phyloP scores from a whole-genome alignment of 148 eudicot genomes.

The Rhododendron simsii region DNA sequence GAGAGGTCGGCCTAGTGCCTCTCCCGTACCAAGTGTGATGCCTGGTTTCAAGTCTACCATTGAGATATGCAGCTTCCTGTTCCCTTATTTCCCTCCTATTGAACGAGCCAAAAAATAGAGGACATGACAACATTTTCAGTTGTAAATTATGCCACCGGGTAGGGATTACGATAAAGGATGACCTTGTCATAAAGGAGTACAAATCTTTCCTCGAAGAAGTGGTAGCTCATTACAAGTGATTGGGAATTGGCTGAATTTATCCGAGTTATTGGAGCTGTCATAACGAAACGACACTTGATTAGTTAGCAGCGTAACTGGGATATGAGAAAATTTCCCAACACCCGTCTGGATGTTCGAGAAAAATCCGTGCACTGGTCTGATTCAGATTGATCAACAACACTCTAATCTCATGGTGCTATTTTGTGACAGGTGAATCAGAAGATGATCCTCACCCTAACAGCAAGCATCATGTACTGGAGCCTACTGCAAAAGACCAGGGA shows the following conservation, averaged over 20 bases:
- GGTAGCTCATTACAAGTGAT: background rate
- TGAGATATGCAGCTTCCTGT: background rate
- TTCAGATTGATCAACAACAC: background rate
- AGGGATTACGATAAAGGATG: background rate
- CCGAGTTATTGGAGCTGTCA: background rate
- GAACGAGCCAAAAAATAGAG: background rate
- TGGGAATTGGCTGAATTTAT: background rate
- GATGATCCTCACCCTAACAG: conserved; percentile 82
- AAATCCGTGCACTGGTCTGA: background rate
- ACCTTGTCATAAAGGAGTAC: background rate
- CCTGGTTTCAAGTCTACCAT: background rate
- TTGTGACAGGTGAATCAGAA: conserved; percentile 76
- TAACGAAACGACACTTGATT: background rate
- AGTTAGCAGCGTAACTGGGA: background rate
- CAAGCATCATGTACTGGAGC: conserved; percentile 99
- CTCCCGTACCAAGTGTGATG: background rate
- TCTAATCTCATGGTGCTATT: background rate
- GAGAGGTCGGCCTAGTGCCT: background rate
- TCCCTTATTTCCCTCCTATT: background rate
- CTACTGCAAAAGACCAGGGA: conserved; percentile 50
- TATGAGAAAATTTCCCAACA: background rate
- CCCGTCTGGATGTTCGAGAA: background rate
- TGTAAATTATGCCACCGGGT: background rate
- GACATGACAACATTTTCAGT: background rate
- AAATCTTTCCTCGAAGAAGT: background rate